These are phyloP conservation scores for Elaeis guineensis DNA, from an alignment of 176 grass and related monocot genomes.

Conservation along the genomic window DNA sequence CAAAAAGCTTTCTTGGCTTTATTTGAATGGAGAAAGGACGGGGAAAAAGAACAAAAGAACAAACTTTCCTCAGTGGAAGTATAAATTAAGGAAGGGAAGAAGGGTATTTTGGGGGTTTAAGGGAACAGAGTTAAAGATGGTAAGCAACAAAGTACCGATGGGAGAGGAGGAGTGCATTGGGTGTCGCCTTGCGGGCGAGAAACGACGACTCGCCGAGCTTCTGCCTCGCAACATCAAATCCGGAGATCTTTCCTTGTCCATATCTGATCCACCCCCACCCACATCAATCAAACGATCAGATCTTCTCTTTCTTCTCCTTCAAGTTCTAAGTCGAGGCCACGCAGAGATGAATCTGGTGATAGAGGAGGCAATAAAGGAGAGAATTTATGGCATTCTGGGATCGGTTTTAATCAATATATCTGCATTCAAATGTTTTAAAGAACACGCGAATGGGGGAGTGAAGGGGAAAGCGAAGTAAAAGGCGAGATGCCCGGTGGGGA, in stretches of 20 bases:
- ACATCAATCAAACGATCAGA: not conserved
- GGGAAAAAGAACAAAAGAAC: too few species aligned
- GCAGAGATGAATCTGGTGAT: not conserved
- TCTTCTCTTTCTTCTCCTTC: not conserved
- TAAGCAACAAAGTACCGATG: not conserved
- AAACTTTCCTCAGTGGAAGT: not conserved
- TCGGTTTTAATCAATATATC: not conserved
- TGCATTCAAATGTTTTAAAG: not conserved
- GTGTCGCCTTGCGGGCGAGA: slow-evolving; percentile 13
- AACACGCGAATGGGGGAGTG: not conserved
- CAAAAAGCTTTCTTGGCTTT: too few species aligned
- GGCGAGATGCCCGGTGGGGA: not conserved
- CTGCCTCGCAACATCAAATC: slow-evolving; percentile 18
- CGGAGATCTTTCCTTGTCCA: slow-evolving; percentile 13
- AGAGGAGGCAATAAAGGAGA: not conserved
- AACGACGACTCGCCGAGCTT: slow-evolving; percentile 7
- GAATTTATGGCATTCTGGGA: not conserved
- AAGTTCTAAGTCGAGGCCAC: not conserved
- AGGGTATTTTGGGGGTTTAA: not conserved
- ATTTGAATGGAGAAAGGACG: too few species aligned
- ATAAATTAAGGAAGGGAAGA: not conserved
- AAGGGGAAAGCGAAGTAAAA: not conserved
- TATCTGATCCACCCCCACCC: slow-evolving; percentile 6
- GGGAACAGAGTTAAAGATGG: not conserved
- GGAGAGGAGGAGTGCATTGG: not conserved